phyloP scores from a whole-genome alignment of 2,329 filamentous ascomycete species.

The Stagonosporopsis tanaceti region DNA sequence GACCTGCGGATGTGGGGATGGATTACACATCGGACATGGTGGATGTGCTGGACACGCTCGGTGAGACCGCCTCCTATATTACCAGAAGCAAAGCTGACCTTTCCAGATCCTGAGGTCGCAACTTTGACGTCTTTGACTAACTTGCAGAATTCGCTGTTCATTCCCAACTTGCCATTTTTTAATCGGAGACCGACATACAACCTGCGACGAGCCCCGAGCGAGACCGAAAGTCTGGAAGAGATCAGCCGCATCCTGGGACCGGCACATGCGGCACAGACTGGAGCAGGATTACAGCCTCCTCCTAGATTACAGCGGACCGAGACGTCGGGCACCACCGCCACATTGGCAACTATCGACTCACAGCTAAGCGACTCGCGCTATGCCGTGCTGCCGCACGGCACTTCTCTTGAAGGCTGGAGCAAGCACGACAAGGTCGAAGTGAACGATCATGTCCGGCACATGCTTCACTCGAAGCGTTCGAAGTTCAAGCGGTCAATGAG shows the following conservation, averaged over 20 bases:
- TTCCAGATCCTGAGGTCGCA: conserved; percentile 79
- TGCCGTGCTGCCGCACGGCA: conserved; percentile 79
- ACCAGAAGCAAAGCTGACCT: conserved; percentile 9
- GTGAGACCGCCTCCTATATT: conserved; percentile 53
- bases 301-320: conserved; percentile 36
- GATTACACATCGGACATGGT: conserved; percentile 70
- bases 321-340: conserved; percentile 45
- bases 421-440: conserved; percentile 76
- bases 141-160: conserved; percentile 87
- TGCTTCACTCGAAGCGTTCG: conserved; percentile 81
- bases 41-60: conserved; percentile 73
- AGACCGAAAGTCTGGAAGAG: conserved; percentile 42
- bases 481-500: conserved; percentile 81
- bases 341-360: conserved; percentile 69
- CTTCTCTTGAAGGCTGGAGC: conserved; percentile 76
- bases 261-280: conserved; percentile 25
- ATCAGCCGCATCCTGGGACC: conserved; percentile 40
- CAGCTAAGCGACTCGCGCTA: conserved; percentile 74
- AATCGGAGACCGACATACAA: conserved; percentile 83
- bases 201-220: conserved; percentile 62
- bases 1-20: conserved; percentile 13
- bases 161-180: conserved; percentile 80
- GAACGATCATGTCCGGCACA: conserved; percentile 86
- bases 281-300: conserved; percentile 23
- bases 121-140: conserved; percentile 86